phyloP scores from a whole-genome alignment of 2,329 filamentous ascomycete genomes.

The Xylariaceae sp. region DNA sequence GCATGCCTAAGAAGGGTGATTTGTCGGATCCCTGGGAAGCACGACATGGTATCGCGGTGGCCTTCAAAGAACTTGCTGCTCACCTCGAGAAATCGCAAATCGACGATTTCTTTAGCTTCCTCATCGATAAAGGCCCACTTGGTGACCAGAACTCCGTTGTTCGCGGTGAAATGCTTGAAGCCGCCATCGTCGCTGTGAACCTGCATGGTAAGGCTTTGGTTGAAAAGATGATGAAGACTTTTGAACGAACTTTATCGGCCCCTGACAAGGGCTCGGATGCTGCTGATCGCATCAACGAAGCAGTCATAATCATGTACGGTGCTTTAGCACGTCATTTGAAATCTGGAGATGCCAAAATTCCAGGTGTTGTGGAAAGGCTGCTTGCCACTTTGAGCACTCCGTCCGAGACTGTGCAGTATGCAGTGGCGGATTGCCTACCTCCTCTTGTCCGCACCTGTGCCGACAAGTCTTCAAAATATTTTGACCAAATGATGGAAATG shows the following conservation, averaged over 20 bases:
- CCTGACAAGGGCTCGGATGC: slow-evolving; percentile 77
- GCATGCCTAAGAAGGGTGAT: slow-evolving; percentile 89
- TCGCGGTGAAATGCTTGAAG: slow-evolving; percentile 86
- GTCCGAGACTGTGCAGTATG: slow-evolving; percentile 94
- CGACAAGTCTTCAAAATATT: slow-evolving; percentile 74
- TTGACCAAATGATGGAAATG: slow-evolving; percentile 74
- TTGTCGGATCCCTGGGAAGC: slow-evolving; percentile 86
- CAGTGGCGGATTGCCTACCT: slow-evolving; percentile 88
- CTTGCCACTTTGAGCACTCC: slow-evolving; percentile 87
- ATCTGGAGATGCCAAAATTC: slow-evolving; percentile 79
- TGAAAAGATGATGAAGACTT: slow-evolving; percentile 86
- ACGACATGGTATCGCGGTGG: slow-evolving; percentile 81
- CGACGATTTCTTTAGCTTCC: slow-evolving; percentile 74
- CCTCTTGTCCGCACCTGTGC: slow-evolving; percentile 80
- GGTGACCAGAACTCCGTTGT: slow-evolving; percentile 76
- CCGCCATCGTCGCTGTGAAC: slow-evolving; percentile 76
- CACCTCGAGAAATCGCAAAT: slow-evolving; percentile 66
- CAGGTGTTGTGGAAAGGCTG: slow-evolving; percentile 80
- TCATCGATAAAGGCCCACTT: slow-evolving; percentile 83
- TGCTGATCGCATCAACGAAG: slow-evolving; percentile 89
- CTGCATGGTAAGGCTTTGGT: slow-evolving; percentile 77
- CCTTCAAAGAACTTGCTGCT: slow-evolving; percentile 76
- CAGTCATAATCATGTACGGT: slow-evolving; percentile 95
- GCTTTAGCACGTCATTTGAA: slow-evolving; percentile 85
- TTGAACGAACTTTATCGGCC: slow-evolving; percentile 82